Evolutionary conservation across 2,329 filamentous ascomycete genomes (phyloP).

Genomic region (Cladosporium sp.): DNA sequence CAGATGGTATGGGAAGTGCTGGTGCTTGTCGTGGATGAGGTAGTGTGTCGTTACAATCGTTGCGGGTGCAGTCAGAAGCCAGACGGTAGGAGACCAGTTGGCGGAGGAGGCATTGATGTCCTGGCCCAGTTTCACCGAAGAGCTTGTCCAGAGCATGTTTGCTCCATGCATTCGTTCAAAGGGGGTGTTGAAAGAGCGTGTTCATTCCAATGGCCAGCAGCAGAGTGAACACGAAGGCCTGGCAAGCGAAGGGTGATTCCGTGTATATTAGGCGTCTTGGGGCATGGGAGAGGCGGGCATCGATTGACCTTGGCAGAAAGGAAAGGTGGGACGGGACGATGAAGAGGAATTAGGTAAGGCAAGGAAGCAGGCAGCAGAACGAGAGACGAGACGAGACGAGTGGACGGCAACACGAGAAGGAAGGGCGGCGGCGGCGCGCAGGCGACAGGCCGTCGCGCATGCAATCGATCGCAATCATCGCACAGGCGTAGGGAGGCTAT

Average conservation of each 20-base stretch:
- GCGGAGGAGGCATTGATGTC: not conserved
- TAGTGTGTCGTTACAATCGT: constrained; percentile 11
- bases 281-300: not conserved
- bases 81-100: constrained; percentile 8
- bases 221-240: not conserved
- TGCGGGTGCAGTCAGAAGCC: constrained; percentile 5
- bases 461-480: not conserved
- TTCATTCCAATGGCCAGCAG: constrained; percentile 7
- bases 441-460: not conserved
- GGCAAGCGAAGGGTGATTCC: not conserved
- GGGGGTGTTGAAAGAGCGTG: not conserved
- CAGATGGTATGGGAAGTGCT: constrained; percentile 14
- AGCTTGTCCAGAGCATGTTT: constrained; percentile 5
- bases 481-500: not conserved
- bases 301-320: not conserved
- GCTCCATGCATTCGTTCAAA: not conserved
- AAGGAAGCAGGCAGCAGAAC: too few species aligned
- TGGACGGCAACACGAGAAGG: not conserved
- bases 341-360: too few species aligned
- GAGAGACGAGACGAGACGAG: too few species aligned
- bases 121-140: not conserved
- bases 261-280: not conserved
- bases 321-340: not conserved
- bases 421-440: not conserved
- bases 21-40: constrained; percentile 14